phyloP scores from a whole-genome alignment of 2,329 filamentous ascomycete genomes.

The Colletotrichum phormii region DNA sequence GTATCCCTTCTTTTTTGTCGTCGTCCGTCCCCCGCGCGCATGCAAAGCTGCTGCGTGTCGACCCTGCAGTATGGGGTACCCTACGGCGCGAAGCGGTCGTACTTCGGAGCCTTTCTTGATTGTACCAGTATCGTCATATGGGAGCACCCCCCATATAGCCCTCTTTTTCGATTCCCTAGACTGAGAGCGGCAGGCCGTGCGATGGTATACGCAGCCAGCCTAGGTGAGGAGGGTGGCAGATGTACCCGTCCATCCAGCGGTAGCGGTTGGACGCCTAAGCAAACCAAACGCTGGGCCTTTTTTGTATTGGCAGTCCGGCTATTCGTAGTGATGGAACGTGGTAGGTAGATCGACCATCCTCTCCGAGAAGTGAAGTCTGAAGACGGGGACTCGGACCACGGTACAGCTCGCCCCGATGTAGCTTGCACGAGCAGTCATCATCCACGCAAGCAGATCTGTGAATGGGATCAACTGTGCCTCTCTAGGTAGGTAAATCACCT shows the following conservation, averaged over 20 bases:
- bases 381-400: constrained; percentile 8
- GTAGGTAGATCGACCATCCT: constrained; percentile 3
- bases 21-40: background rate
- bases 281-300: constrained; percentile 3
- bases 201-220: background rate
- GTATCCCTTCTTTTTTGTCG: constrained; percentile 1
- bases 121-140: constrained; percentile 42
- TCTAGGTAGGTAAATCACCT: background rate
- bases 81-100: constrained; percentile 42
- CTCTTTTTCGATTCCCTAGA: background rate
- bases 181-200: background rate
- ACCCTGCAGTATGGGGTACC: constrained; percentile 30
- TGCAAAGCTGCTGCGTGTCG: constrained; percentile 15
- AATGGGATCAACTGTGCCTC: constrained; percentile 8
- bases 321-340: constrained; percentile 3
- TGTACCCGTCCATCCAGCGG: background rate
- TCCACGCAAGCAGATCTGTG: background rate
- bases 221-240: background rate
- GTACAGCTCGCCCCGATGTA: constrained; percentile 11
- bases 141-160: constrained; percentile 25
- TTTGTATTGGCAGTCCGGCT: constrained; percentile 7
- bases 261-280: constrained; percentile 7
- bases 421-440: background rate
- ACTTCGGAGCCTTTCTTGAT: constrained; percentile 45
- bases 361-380: background rate